Evolutionary conservation across 2,329 filamentous ascomycete genomes (phyloP).

Genomic region (Phialophora verrucosa): DNA sequence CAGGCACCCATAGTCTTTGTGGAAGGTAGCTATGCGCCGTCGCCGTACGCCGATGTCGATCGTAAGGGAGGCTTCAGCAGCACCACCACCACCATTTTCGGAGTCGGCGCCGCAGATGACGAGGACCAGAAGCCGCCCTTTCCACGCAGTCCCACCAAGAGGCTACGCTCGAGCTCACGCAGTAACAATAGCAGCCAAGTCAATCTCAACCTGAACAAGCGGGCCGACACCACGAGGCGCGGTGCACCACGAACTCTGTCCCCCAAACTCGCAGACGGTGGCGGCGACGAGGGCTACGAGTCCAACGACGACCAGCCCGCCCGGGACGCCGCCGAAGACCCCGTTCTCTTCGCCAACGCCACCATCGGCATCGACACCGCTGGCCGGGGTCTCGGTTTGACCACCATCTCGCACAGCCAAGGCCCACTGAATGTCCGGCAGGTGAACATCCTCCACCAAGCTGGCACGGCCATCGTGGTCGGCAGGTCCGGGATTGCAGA

Average conservation of each 20-base stretch:
- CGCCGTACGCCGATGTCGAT: neutral
- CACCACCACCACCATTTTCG: neutral
- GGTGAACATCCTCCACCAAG: neutral
- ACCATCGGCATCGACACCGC: conserved; percentile 3
- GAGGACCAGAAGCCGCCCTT: neutral
- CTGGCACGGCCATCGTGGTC: neutral
- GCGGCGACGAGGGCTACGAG: conserved; percentile 5
- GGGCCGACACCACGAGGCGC: too few relatives aligned
- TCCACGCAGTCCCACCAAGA: conserved; percentile 9
- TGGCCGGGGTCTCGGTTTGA: neutral
- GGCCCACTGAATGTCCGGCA: neutral
- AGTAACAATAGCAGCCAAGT: conserved; percentile 9
- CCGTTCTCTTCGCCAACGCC: neutral
- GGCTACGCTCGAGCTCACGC: neutral
- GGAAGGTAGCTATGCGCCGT: neutral
- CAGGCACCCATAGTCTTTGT: neutral
- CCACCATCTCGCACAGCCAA: neutral
- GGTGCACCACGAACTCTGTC: neutral
- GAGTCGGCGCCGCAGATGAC: neutral
- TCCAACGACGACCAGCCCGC: neutral
- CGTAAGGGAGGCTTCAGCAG: neutral
- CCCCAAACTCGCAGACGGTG: neutral
- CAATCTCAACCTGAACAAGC: neutral
- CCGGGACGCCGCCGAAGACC: neutral
- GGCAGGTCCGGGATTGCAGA: neutral